Evolutionary conservation across 140 eudicot genomes (phyloP), one percentile per base, ranked within the genome.

Genomic region (Erigeron philadelphicus): DNA sequence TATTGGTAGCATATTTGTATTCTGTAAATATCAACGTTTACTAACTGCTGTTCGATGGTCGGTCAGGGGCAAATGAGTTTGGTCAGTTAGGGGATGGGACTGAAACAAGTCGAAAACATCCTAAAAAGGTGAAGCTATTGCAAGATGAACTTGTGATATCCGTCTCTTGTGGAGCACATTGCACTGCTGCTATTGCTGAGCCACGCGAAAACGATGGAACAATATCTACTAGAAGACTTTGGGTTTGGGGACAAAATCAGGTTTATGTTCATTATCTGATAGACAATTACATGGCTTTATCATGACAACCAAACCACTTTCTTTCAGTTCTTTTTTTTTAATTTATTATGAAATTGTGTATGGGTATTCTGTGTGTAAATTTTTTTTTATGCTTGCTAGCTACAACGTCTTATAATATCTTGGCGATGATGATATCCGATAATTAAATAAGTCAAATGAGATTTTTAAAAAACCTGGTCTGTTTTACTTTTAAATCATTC

Each of bases 231-330:
- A 81, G 90, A 73, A 81, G 97, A 85, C 90, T 93, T 50, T 93
- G 99, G 99, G 95, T 93, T 73, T 93, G 99, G 99, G 99, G 99
- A 71, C 95, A 93, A 81, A 93, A 93, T 77, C 98, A 93, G 98
- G 96, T 91, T 13, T 23, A 25, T 53, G 9, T 66, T 76, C 48
- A 73, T 49, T 42, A n/a, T 57, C 11, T 10, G 31, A 43, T n/a
- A 67, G 17, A 66, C 43, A 15, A 23, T 25, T 19, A 42, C 53
- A 45, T 54, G n/a, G 11, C 9, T 13, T 8, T 13, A 13, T 17
- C 0, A 47, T 42, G 31, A 1, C 45, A 57, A 23, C 8, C 7
- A 23, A 10, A 17, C 17, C 11, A 8, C 23, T 54, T 18, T 2
- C 6, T 53, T 4, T 53, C 16, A 4, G 6, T 25, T 25, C 0